Evolutionary conservation across 2,329 filamentous ascomycete genomes (phyloP).

Genomic region (Nannizzia gypsea): DNA sequence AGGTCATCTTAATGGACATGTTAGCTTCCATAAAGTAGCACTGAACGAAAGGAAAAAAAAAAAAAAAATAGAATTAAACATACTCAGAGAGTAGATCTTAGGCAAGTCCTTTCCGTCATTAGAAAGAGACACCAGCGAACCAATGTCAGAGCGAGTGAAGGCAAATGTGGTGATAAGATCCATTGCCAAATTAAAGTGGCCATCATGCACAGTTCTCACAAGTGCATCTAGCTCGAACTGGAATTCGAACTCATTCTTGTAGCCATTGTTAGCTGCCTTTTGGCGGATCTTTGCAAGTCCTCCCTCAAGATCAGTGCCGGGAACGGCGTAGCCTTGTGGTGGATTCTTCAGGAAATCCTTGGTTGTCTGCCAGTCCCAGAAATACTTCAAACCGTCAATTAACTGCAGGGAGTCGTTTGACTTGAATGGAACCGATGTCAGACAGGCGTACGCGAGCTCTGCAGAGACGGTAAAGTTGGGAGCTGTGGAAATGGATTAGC

Average conservation of each 20-base stretch:
- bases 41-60: background rate
- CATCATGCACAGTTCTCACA: constrained; percentile 49
- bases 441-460: constrained; percentile 16
- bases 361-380: constrained; percentile 19
- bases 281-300: constrained; percentile 36
- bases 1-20: background rate
- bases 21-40: background rate
- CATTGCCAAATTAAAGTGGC: constrained; percentile 36
- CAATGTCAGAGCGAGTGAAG: constrained; percentile 44
- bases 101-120: constrained; percentile 48
- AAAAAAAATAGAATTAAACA: background rate
- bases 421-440: constrained; percentile 17
- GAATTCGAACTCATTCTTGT: constrained; percentile 45
- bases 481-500: background rate
- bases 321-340: constrained; percentile 40
- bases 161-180: constrained; percentile 30
- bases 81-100: constrained; percentile 37
- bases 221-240: constrained; percentile 44
- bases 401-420: constrained; percentile 14
- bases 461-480: constrained; percentile 10
- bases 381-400: constrained; percentile 16
- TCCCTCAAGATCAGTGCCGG: constrained; percentile 38
- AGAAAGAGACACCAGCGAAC: constrained; percentile 49
- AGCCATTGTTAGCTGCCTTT: constrained; percentile 35
- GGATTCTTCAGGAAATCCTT: constrained; percentile 29